Percentiles rank a stretch among this genome's conserved stretches.
Conservation (phyloP, 495 filamentous ascomycete species). For the Hypoxylon crocopeplum region DNA sequence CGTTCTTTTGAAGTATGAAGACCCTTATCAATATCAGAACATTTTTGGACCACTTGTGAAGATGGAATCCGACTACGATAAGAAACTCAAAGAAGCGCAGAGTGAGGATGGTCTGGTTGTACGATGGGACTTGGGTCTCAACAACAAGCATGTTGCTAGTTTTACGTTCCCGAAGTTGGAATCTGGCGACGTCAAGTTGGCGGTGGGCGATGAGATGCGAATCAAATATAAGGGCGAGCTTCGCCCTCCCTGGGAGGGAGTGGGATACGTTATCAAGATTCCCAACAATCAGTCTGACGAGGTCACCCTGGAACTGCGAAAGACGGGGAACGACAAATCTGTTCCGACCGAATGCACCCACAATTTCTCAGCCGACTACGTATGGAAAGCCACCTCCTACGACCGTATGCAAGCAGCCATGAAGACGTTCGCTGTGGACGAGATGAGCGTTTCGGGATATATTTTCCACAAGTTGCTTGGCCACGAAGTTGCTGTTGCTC, state of each 20-base stretch:
- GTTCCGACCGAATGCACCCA: slow-evolving; percentile 98
- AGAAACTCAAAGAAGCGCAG: slow-evolving; percentile 97
- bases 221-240: slow-evolving; percentile 95
- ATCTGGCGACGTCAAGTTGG: slow-evolving; percentile 96
- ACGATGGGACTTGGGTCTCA: slow-evolving; percentile 94
- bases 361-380: slow-evolving; percentile 97
- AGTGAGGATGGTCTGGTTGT: slow-evolving; percentile 94
- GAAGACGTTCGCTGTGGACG: slow-evolving; percentile 98
- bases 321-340: slow-evolving; percentile 78
- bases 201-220: slow-evolving; percentile 98
- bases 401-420: slow-evolving; percentile 99
- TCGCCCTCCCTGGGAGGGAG: slow-evolving; percentile 93
- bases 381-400: slow-evolving; percentile 99
- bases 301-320: slow-evolving; percentile 90
- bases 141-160: slow-evolving; percentile 96
- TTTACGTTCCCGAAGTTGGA: slow-evolving; percentile 97
- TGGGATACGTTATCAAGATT: slow-evolving; percentile 99
- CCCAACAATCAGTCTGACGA: slow-evolving; percentile 99
- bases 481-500: slow-evolving; percentile 92
- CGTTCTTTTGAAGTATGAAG: slow-evolving; percentile 93
- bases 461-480: slow-evolving; percentile 98
- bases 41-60: slow-evolving; percentile 98
- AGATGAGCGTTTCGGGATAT: slow-evolving; percentile 98
- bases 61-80: slow-evolving; percentile 99
- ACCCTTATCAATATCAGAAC: slow-evolving; percentile 98